Conservation (phyloP, 177 flowering plant genomes). For the Telopea speciosissima region DNA sequence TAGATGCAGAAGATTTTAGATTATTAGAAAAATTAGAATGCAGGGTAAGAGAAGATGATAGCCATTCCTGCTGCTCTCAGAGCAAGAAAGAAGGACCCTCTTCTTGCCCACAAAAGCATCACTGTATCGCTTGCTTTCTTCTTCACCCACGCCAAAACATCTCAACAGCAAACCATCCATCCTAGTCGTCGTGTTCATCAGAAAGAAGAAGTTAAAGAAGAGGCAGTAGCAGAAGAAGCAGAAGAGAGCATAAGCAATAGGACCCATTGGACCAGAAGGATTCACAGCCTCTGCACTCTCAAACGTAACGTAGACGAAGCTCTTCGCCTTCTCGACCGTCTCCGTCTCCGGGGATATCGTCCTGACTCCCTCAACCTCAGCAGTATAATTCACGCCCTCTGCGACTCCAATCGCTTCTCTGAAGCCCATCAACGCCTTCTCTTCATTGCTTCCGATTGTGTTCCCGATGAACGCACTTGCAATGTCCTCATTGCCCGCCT, state of each 20-base stretch:
- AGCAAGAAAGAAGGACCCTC: neutral
- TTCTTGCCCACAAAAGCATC: neutral
- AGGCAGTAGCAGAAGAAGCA: neutral
- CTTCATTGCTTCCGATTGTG: constrained; percentile 30
- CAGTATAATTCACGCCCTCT: constrained; percentile 75
- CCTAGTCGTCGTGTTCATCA: neutral
- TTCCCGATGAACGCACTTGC: constrained; percentile 77
- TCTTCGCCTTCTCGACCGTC: constrained; percentile 50
- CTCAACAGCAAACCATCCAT: neutral
- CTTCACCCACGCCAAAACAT: neutral
- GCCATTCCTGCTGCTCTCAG: neutral
- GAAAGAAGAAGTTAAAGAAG: constrained; percentile 9
- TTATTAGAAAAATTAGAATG: neutral
- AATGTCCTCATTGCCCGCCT: constrained; percentile 75
- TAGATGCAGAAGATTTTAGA: too few relatives aligned
- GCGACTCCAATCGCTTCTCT: constrained; percentile 48
- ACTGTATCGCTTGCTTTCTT: neutral
- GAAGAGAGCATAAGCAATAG: constrained; percentile 21
- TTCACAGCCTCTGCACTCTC: constrained; percentile 62
- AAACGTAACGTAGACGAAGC: constrained; percentile 55
- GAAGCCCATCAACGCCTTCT: constrained; percentile 72
- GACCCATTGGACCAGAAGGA: constrained; percentile 51
- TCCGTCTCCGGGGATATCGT: constrained; percentile 53
- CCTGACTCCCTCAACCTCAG: constrained; percentile 61
- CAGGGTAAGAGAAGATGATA: neutral